Evolutionary conservation across 257 asterid species (phyloP).

Genomic region (Solanum chiquidenum): DNA sequence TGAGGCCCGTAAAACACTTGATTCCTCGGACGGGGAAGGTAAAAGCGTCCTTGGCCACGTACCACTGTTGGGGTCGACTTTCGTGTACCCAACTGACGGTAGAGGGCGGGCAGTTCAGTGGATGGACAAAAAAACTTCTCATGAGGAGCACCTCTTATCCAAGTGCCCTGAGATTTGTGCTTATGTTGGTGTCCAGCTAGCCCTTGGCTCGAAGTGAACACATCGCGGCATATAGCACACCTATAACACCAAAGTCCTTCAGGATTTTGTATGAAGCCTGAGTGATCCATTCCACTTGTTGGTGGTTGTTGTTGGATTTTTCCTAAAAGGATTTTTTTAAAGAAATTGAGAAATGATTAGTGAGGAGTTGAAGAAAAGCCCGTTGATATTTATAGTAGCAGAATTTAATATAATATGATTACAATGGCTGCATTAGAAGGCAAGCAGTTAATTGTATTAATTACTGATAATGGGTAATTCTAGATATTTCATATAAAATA

Average conservation of each 20-base stretch:
- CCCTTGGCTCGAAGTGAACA: background rate
- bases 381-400: background rate
- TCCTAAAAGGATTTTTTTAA: background rate
- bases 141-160: background rate
- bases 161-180: background rate
- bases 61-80: background rate
- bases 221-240: rapidly evolving
- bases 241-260: background rate
- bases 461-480: background rate
- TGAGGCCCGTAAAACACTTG: background rate
- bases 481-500: background rate
- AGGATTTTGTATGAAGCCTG: background rate
- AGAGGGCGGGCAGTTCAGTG: background rate
- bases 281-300: background rate
- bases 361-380: background rate
- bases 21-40: background rate
- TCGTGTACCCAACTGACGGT: background rate
- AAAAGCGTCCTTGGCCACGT: background rate
- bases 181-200: too few relatives aligned
- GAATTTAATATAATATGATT: too few relatives aligned
- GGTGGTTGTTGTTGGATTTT: background rate
- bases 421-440: background rate
- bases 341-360: background rate
- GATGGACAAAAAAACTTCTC: background rate
- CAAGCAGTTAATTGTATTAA: background rate